phyloP scores from a whole-genome alignment of 179 eudicot species.

The Vitellaria paradoxa region DNA sequence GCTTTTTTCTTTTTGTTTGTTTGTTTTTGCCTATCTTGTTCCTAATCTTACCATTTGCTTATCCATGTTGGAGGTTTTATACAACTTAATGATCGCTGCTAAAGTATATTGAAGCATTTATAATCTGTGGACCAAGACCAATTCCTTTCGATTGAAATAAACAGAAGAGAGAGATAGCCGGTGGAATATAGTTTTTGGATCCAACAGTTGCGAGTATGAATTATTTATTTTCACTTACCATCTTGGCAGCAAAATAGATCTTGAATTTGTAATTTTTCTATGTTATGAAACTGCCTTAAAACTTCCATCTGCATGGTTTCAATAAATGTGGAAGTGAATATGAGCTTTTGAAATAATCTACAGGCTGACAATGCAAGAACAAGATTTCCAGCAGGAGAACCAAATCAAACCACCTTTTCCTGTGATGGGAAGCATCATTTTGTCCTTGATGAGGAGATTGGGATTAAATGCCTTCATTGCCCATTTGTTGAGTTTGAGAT shows the following conservation, averaged over 20 bases:
- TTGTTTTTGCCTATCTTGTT: neutral
- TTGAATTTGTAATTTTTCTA: neutral
- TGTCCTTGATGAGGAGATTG: slow-evolving; percentile 50
- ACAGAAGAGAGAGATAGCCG: neutral
- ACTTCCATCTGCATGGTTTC: too few relatives aligned
- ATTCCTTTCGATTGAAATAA: neutral
- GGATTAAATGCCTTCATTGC: slow-evolving; percentile 44
- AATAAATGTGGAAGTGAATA: neutral
- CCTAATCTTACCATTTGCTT: neutral
- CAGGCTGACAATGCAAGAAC: slow-evolving; percentile 22
- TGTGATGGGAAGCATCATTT: slow-evolving; percentile 33
- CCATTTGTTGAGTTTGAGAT: slow-evolving; percentile 50
- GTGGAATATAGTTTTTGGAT: neutral
- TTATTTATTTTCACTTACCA: neutral
- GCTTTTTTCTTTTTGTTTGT: neutral
- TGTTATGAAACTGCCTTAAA: neutral
- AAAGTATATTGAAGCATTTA: neutral
- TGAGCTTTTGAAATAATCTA: neutral
- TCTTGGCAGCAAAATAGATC: neutral
- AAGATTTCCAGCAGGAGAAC: neutral
- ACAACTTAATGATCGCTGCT: neutral
- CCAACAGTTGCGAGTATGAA: neutral
- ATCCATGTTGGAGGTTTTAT: neutral
- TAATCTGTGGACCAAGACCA: too few relatives aligned
- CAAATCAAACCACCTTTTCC: slow-evolving; percentile 18